Base-by-base conservation (phyloP, 2,329 filamentous ascomycete genomes). In the Dothistroma septosporum region DNA sequence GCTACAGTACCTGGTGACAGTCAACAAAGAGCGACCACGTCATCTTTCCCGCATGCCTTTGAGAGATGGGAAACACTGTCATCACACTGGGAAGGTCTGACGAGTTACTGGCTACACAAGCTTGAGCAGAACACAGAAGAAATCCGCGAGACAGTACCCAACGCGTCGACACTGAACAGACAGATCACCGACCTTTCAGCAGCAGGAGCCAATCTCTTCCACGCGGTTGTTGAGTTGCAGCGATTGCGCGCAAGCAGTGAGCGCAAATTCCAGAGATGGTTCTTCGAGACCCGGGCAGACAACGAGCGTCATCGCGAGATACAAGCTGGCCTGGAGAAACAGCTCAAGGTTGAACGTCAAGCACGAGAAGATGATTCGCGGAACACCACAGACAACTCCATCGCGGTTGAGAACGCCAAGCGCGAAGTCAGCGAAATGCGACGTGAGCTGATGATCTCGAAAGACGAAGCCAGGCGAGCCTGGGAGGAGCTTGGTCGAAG, bases 141-240 rank as follows among this genome's bases (percentile, higher is more conserved):
- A 66, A 84, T 96, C 44, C 87, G 89, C 65, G 83, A 87, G 12
- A 90, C 95, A 67, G 67, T 73, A 2, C 90, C 93, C 0, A 79
- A 97, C 28, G 92, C 88, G 52, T 87, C 92, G 62, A 92, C 97
- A 72, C 85, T 97, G 70, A 91, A 92, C 11, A 87, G 94, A 33
- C 94, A 99, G 74, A 93, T 99, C 57, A 96, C 91, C 0, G 94
- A 99, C 73, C 82, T 99, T n/a, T 97, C 94, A 28, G 94, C 94
- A 8, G 94, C 94, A 0, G 94, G 94, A 12, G 94, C 94, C 5
- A 99, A 99, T 69, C 82, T 99, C 0, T 99, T 99, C 75, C 94
- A 99, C 74, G 94, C 94, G 10, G 92, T 99, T 0, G 94, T 99
- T 3, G 94, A 99, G 76, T 80, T 99, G 50, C 94, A 99, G 75